Evolutionary conservation across 495 filamentous ascomycete genomes (phyloP).

Genomic region (Zalerion maritima): DNA sequence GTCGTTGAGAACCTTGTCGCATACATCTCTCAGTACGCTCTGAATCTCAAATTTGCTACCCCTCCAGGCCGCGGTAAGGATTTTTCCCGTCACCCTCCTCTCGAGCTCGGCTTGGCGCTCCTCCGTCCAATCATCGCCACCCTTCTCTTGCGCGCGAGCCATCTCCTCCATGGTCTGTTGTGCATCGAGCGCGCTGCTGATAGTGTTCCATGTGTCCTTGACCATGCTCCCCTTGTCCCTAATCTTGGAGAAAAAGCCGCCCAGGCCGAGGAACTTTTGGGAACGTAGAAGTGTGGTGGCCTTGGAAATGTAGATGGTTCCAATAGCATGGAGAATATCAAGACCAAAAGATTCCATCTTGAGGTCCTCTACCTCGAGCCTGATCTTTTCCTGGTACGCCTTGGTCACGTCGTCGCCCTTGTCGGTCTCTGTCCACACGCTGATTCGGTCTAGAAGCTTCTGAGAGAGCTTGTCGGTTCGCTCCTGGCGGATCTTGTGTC

Average conservation of each 20-base stretch:
- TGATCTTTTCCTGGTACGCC: slow-evolving; percentile 85
- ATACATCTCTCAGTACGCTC: slow-evolving; percentile 83
- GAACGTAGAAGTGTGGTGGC: slow-evolving; percentile 77
- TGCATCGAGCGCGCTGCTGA: slow-evolving; percentile 92
- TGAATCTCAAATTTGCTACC: slow-evolving; percentile 98
- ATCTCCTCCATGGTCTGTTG: slow-evolving; percentile 99
- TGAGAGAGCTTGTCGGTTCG: slow-evolving; percentile 68
- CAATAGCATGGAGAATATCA: slow-evolving; percentile 93
- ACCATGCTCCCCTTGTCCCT: slow-evolving; percentile 95
- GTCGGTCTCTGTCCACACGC: slow-evolving; percentile 95
- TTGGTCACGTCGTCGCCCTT: slow-evolving; percentile 68
- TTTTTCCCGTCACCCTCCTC: slow-evolving; percentile 89
- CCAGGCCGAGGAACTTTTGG: slow-evolving; percentile 92
- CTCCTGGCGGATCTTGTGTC: slow-evolving; percentile 71
- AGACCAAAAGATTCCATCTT: slow-evolving; percentile 99
- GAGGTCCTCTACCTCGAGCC: slow-evolving; percentile 90
- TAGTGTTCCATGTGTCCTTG: slow-evolving; percentile 97
- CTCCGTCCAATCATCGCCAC: slow-evolving; percentile 96
- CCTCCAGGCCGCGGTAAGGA: slow-evolving; percentile 93
- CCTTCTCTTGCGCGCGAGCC: slow-evolving; percentile 87
- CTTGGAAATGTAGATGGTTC: slow-evolving; percentile 76
- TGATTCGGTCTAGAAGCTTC: slow-evolving; percentile 82
- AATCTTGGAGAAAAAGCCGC: slow-evolving; percentile 80
- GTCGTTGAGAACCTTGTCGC: slow-evolving; percentile 50
- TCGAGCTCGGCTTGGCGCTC: slow-evolving; percentile 97